Base-by-base conservation (phyloP, 192 early-diverging fungal species). In the Diversispora epigaea region DNA sequence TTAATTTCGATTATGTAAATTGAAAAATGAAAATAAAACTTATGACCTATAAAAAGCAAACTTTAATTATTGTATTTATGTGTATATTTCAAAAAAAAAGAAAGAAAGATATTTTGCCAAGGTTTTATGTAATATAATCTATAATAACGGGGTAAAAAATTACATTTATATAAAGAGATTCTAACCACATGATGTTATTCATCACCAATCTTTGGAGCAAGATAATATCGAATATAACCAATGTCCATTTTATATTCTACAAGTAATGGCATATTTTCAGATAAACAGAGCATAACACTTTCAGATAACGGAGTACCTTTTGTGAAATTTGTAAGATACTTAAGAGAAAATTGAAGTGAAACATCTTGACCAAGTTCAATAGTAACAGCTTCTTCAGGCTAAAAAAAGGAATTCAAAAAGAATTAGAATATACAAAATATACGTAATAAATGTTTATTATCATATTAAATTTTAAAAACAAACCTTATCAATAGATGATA, bases 141-240 rank as follows among this genome's bases (percentile, higher is more conserved):
- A 32, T 32, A 32, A 32, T 32, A 32, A 32, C 0, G 25, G 25
- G 2, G 25, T 32, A 32, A n/a, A n/a, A n/a, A n/a, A n/a, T n/a
- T n/a, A n/a, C n/a, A n/a, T n/a, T n/a, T 32, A 1, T 32, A 32
- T 32, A 32, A 32, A 32, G 25, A 32, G 2, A 32, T 32, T 32
- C 2, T 32, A 32, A 32, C 2, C 25, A 32, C 25, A 32, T 32
- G 25, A 2, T 32, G 2, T 71, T 58, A 57, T 71, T 85, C 84
- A 58, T 85, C 82, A 22, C 80, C 80, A 63, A 85, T 78, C 80
- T 85, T 85, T 67, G 84, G 84, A 43, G 84, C 94, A 49, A 98
- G 87, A 85, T 94, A 98, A 89, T 93, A 98, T 85, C 94, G 85
- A 73, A 99, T 90, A 84, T 95, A 92, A 44, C 96, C 97, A 69